These are phyloP conservation scores for Amanita rubescens DNA, from an alignment of 768 basidiomycete genomes.

Conservation along the genomic window DNA sequence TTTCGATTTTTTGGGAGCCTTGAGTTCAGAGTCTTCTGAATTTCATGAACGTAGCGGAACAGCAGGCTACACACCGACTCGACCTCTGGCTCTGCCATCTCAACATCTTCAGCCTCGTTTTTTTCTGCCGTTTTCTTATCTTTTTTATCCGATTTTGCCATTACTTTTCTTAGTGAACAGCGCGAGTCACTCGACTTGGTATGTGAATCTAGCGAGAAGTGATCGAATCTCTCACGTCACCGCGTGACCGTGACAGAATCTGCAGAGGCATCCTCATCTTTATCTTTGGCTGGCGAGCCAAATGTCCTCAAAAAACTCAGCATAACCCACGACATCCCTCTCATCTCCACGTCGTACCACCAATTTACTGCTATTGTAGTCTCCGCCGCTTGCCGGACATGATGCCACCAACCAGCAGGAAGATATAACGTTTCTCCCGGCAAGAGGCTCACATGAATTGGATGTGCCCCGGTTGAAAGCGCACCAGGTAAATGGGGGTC, in stretches of 20 bases:
- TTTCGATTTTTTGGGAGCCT: conserved; percentile 54
- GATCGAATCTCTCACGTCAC: background rate
- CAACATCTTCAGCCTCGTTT: conserved; percentile 40
- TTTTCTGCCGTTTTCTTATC: conserved; percentile 61
- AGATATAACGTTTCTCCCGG: conserved; percentile 82
- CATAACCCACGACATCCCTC: conserved; percentile 64
- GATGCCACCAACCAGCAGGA: conserved; percentile 94
- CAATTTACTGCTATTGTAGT: conserved; percentile 73
- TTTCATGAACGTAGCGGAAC: background rate
- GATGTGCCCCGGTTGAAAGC: conserved; percentile 47
- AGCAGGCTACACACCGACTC: conserved; percentile 23
- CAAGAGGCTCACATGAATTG: conserved; percentile 56
- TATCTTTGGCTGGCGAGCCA: background rate
- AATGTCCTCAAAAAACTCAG: conserved; percentile 43
- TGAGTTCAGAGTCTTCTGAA: conserved; percentile 8
- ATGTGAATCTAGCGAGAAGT: background rate
- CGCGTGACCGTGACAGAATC: conserved; percentile 11
- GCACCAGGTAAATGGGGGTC: conserved; percentile 45
- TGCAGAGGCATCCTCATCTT: background rate
- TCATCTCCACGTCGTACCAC: conserved; percentile 83
- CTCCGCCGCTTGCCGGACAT: conserved; percentile 65
- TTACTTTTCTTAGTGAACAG: conserved; percentile 38
- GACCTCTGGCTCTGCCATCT: conserved; percentile 32
- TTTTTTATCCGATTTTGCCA: conserved; percentile 73
- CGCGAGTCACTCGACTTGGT: conserved; percentile 3